Evolutionary conservation across 1,139 yeast species (phyloP), one percentile per base, ranked within the genome.

Genomic region (Yamadazyma diddensiae): DNA sequence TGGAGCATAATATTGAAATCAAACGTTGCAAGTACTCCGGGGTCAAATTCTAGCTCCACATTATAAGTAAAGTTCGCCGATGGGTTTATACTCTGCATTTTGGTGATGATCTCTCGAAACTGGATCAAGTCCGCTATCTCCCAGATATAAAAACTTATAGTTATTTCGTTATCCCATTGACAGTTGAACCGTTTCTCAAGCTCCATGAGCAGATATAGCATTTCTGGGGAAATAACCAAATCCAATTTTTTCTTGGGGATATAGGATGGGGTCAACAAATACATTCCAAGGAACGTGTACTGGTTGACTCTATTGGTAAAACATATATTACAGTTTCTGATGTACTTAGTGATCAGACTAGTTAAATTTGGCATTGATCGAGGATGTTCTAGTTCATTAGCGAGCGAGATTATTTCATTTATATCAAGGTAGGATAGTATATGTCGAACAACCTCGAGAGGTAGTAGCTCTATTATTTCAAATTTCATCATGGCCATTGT

Each of bases 1-100:
- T 35, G 30, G 9, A 51, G 26, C 4, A 50, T 25, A 18, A 26
- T 14, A 21, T 35, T 36, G 10, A 52, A 24, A 29, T 43, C 41
- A 2, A 55, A 29, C 14, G 38, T 17, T 13, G 43, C 45, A 24
- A 43, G 34, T 6, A 52, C 35, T 3, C 45, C 52, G 3, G 52
- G 46, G 20, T 50, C 50, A 28, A 55, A 44, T 30, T 53, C 59
- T 12, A 55, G 16, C 31, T 55, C 61, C 3, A 55, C 29, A 33
- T 52, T 50, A 29, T 41, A 50, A 5, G 34, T 29, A 12, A 18
- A n/a, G 28, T 26, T 15, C 8, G 21, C 12, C 4, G 12, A 7
- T 13, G 11, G 21, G 13, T 20, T 10, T 5, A n/a, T 5, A 8
- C 16, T 5, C 9, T 24, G 27, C 19, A 36, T 5, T 21, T 24